A percentile compares a stretch with the other conserved stretches of the same genome.
phyloP scores from a whole-genome alignment of 2,329 filamentous ascomycete genomes.

The Colletotrichum plurivorum region DNA sequence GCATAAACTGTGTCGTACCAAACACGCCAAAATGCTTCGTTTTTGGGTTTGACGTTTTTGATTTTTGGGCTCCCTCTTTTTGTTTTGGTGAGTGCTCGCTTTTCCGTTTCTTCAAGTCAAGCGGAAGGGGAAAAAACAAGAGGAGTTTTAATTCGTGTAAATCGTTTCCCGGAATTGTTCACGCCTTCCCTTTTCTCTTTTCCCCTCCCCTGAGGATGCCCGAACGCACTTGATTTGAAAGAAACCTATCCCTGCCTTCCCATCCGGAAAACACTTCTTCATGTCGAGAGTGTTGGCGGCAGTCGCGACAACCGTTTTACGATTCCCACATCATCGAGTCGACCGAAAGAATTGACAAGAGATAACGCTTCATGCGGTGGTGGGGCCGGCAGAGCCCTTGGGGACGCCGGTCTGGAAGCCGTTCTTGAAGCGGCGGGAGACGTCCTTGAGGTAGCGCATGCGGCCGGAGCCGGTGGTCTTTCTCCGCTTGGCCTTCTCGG shows the following conservation, averaged over 20 bases:
- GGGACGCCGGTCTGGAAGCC: slow-evolving; percentile 93
- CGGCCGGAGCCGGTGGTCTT: slow-evolving; percentile 98
- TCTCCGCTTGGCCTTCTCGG: slow-evolving; percentile 99
- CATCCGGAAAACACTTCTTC: not conserved
- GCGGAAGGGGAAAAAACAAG: slow-evolving; percentile 6
- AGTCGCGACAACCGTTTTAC: too few relatives aligned
- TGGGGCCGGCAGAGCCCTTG: slow-evolving; percentile 83
- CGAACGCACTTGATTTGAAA: slow-evolving; percentile 32
- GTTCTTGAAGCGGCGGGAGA: slow-evolving; percentile 96
- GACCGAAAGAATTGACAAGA: slow-evolving; percentile 15
- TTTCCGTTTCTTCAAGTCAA: slow-evolving; percentile 23
- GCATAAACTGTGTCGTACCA: slow-evolving; percentile 15
- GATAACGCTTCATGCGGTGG: slow-evolving; percentile 51
- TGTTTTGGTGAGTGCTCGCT: slow-evolving; percentile 30
- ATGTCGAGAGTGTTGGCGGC: too few relatives aligned
- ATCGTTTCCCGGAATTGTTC: slow-evolving; percentile 27
- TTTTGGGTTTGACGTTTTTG: slow-evolving; percentile 25
- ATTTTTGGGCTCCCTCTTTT: slow-evolving; percentile 24
- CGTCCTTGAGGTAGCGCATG: slow-evolving; percentile 93
- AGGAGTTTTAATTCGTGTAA: slow-evolving; percentile 29
- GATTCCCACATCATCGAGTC: not conserved
- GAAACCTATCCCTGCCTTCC: slow-evolving; percentile 38
- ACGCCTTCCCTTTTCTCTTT: slow-evolving; percentile 20
- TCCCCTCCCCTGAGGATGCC: slow-evolving; percentile 24
- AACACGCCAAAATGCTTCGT: slow-evolving; percentile 16